These are phyloP conservation scores for Cicer bijugum DNA, from an alignment of 306 rosid genomes.

Conservation along the genomic window DNA sequence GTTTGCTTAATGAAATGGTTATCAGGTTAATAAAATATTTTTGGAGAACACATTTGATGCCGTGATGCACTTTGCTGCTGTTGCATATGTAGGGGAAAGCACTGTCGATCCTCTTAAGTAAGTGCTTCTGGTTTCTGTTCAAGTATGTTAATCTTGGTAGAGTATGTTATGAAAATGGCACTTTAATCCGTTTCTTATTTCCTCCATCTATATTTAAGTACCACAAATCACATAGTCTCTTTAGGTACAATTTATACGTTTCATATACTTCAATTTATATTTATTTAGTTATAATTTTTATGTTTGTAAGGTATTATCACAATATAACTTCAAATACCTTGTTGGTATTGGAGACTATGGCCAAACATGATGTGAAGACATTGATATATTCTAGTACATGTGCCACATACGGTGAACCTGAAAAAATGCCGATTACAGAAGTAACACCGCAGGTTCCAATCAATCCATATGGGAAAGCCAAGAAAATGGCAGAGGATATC, in stretches of 20 bases:
- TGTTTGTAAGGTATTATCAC: conserved; percentile 83
- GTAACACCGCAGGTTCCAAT: conserved; percentile 84
- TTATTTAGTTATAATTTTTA: background rate
- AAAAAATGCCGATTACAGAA: conserved; percentile 95
- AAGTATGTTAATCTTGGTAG: conserved; percentile 34
- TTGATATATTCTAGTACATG: conserved; percentile 95
- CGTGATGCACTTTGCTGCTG: conserved; percentile 98
- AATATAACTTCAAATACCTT: conserved; percentile 92
- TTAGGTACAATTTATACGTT: background rate
- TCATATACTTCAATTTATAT: conserved; percentile 13
- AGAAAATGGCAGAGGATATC: conserved; percentile 97
- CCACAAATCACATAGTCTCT: conserved; percentile 1
- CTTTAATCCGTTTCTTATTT: conserved; percentile 32
- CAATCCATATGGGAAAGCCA: conserved; percentile 97
- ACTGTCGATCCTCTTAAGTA: conserved; percentile 88
- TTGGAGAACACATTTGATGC: conserved; percentile 91
- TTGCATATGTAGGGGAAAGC: conserved; percentile 99
- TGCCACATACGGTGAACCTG: conserved; percentile 97
- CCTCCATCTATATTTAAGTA: conserved; percentile 4
- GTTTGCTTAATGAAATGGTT: conserved; percentile 54
- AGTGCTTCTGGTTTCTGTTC: conserved; percentile 47
- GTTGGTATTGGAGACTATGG: conserved; percentile 83
- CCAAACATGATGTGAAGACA: conserved; percentile 79
- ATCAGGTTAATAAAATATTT: conserved; percentile 87
- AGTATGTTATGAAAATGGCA: conserved; percentile 22